These are phyloP conservation scores for Psophocarpus tetragonolobus DNA, from an alignment of 306 rosid genomes.

Conservation along the genomic window DNA sequence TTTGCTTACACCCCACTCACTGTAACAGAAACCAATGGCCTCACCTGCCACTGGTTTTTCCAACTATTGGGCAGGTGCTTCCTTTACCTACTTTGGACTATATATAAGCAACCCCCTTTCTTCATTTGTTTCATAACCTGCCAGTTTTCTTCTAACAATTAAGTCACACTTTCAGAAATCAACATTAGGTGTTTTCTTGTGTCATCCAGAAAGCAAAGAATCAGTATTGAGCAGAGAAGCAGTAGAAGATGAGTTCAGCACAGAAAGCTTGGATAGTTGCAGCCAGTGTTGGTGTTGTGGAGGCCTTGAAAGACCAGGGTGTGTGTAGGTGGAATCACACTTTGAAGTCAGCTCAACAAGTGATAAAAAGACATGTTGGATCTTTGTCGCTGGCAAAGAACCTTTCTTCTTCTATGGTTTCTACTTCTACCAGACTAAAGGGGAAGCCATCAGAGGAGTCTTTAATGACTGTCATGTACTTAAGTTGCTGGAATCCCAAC, in stretches of 20 bases:
- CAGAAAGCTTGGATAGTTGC: conserved; percentile 21
- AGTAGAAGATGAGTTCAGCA: conserved; percentile 17
- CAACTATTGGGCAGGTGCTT: background rate
- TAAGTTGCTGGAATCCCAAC: background rate
- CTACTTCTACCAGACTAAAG: background rate
- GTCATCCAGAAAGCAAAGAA: background rate
- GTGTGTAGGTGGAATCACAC: background rate
- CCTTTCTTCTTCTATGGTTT: background rate
- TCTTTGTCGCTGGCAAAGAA: background rate
- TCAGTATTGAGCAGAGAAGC: background rate
- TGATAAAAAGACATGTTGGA: background rate
- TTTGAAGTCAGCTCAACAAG: background rate
- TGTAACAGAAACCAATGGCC: background rate
- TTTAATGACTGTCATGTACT: background rate
- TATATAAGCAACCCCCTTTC: background rate
- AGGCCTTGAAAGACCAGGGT: conserved; percentile 24
- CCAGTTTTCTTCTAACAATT: background rate
- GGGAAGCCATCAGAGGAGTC: background rate
- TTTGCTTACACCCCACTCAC: background rate
- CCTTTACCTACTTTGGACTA: background rate
- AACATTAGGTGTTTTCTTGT: background rate
- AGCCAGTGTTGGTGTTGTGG: no score
- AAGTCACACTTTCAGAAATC: background rate
- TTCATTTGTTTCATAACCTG: background rate
- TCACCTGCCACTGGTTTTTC: background rate